phyloP scores from a whole-genome alignment of 148 eudicot genomes.

The Agrostemma githago region DNA sequence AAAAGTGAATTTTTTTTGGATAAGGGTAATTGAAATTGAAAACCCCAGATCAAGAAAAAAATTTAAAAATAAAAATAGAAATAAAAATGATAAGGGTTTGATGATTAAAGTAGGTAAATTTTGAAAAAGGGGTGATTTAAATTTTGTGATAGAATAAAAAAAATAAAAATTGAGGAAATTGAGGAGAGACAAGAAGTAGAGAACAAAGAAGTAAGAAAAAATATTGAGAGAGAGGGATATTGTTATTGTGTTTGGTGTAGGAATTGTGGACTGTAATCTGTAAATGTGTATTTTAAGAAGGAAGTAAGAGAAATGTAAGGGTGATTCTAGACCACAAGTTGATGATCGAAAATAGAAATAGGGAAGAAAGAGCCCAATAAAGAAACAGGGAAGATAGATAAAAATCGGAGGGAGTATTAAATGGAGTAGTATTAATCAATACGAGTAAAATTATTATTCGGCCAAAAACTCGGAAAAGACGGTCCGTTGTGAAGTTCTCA shows the following conservation, averaged over 20 bases:
- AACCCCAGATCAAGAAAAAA: constrained; percentile 28
- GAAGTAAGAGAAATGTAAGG: too few species aligned
- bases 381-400: too few species aligned
- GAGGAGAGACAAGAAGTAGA: constrained; percentile 17
- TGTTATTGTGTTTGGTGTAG: constrained; percentile 14
- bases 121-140: constrained; percentile 12
- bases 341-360: too few species aligned
- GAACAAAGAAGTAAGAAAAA: background rate
- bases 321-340: too few species aligned
- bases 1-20: too few species aligned
- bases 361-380: too few species aligned
- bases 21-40: background rate
- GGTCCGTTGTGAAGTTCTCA: too few species aligned
- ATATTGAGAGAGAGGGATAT: constrained; percentile 12
- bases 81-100: background rate
- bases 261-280: constrained; percentile 31
- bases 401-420: too few species aligned
- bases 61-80: background rate
- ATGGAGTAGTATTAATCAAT: too few species aligned
- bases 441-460: too few species aligned
- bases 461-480: too few species aligned
- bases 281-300: constrained; percentile 9
- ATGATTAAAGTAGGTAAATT: constrained; percentile 1
- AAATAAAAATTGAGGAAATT: background rate
- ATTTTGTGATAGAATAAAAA: too few species aligned